Percentiles rank a stretch among this genome's conserved stretches.
Conservation (phyloP, 176 grass and related monocot species). For the Zizania latifolia region DNA sequence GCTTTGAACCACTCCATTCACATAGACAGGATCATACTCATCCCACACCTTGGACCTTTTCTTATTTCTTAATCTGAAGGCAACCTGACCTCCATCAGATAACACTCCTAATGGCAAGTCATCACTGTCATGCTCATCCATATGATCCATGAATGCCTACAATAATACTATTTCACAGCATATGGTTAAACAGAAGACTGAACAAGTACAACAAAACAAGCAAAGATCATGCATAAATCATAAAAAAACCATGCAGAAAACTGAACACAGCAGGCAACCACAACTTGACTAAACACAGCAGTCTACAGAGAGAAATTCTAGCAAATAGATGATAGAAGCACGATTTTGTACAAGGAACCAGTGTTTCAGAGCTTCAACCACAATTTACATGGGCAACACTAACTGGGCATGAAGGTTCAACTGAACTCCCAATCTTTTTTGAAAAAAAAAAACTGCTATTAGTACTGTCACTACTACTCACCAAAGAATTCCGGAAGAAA, state of each 20-base stretch:
- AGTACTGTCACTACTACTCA: background rate
- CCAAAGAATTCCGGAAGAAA: background rate
- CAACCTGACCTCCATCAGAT: background rate
- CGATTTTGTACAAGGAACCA: background rate
- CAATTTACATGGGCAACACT: background rate
- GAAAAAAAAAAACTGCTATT: background rate
- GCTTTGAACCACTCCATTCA: slow-evolving; percentile 32
- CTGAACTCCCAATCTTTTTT: background rate
- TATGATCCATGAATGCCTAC: slow-evolving; percentile 36
- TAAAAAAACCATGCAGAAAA: background rate
- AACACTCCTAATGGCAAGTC: slow-evolving; percentile 12
- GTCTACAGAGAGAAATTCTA: background rate
- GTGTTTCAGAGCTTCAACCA: background rate
- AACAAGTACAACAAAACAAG: background rate
- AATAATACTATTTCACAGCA: background rate
- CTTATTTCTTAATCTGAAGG: slow-evolving; percentile 1
- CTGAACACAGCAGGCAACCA: background rate
- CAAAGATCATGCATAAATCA: background rate
- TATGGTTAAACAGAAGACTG: background rate
- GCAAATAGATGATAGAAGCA: background rate
- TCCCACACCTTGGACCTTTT: slow-evolving; percentile 58
- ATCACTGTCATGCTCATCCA: slow-evolving; percentile 34
- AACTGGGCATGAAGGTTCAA: background rate
- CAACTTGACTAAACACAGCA: too few relatives aligned
- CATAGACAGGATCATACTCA: slow-evolving; percentile 35